Base-by-base conservation (phyloP, 768 basidiomycete genomes). In the Gloeopeniophorella convolvens region DNA sequence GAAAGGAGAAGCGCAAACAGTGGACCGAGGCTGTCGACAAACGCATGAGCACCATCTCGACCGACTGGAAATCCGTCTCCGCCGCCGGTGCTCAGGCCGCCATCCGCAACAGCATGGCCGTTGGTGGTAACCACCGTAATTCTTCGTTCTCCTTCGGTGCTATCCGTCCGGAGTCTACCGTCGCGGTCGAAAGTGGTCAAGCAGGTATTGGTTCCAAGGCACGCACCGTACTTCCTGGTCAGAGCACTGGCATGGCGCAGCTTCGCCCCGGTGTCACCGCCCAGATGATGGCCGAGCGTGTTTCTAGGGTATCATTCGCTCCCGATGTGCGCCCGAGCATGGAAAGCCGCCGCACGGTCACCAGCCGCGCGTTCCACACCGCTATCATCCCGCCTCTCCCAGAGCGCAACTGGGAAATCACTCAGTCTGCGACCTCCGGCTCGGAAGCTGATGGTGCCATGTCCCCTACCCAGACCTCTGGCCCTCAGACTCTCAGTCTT, bases 31-130 rank as follows among this genome's bases (percentile, higher is more conserved):
- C 71, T 9, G 65, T 91, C 64, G 88, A 91, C 69, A 80, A 79
- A 65, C 83, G 88, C 64, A 89, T 91, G 88, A 83, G 80, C 2
- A 85, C 83, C 42, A 86, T 89, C 57, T 82, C 80, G 5, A 68
- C 74, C 16, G 84, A 89, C 60, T 90, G 88, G 88, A 83, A 82
- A 63, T 73, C 75, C 36, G 80, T 89, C 58, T 78, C 82, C 7
- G 69, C 72, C 5, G 81, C 77, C 4, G 88, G 85, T 41, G 89
- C 87, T 1, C 70, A 72, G 18, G 85, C 81, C 28, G 89, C 85
- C 10, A 83, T 91, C 56, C 78, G 87, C 51, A 75, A 73, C 57
- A 81, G 78, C 35, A 80, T 87, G 24, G 82, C 82, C 4, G 66
- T 75, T 30, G 66, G 52, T n/a, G 63, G 64, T 39, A 71, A 78